Percentiles rank a stretch among this genome's conserved stretches.
phyloP scores from a whole-genome alignment of 2,329 filamentous ascomycete genomes.

The Penicillium glabrum region DNA sequence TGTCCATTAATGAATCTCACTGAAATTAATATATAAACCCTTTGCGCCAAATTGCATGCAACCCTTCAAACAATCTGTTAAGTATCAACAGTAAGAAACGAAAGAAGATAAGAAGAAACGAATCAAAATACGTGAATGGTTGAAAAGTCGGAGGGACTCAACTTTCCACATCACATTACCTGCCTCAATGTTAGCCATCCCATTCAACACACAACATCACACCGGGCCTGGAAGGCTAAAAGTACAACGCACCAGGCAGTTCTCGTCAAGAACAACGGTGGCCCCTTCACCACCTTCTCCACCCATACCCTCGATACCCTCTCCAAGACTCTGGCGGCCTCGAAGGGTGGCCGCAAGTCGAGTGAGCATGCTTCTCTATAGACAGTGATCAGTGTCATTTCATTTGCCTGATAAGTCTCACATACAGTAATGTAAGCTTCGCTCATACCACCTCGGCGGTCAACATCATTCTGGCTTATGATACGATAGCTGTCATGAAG shows the following conservation, averaged over 20 bases:
- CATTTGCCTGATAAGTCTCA: conserved; percentile 5
- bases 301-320: conserved; percentile 22
- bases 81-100: not conserved
- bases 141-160: not conserved
- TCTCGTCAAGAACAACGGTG: conserved; percentile 44
- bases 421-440: conserved; percentile 59
- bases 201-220: not conserved
- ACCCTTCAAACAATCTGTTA: not conserved
- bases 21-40: not conserved
- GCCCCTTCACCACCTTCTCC: conserved; percentile 27
- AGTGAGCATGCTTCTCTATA: conserved; percentile 49
- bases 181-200: conserved; percentile 13
- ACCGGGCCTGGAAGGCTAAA: not conserved
- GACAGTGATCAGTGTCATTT: not conserved
- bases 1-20: not conserved
- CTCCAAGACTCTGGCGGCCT: conserved; percentile 34
- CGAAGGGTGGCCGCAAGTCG: conserved; percentile 45
- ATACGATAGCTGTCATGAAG: conserved; percentile 63
- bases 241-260: conserved; percentile 41
- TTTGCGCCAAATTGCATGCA: not conserved
- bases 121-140: not conserved
- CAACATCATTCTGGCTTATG: conserved; percentile 61
- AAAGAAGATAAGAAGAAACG: not conserved
- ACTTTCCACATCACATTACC: conserved; percentile 29
- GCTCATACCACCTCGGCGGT: conserved; percentile 57